Evolutionary conservation across 495 filamentous ascomycete species (phyloP).

Genomic region (Neurospora sp.): DNA sequence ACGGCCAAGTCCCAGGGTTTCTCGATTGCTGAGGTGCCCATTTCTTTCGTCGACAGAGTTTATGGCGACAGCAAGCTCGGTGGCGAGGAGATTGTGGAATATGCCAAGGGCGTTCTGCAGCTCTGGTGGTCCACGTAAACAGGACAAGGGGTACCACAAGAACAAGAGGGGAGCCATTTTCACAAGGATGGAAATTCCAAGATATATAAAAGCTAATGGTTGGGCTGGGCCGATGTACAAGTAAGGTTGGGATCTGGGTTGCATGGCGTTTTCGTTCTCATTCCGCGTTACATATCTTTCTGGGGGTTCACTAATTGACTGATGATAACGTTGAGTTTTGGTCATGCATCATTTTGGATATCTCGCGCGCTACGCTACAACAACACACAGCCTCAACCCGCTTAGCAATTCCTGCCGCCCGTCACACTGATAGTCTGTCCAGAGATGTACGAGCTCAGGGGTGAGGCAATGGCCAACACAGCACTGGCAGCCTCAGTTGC

Average conservation of each 20-base stretch:
- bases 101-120: conserved; percentile 82
- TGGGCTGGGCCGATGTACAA: conserved; percentile 5
- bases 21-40: conserved; percentile 86
- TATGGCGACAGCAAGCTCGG: conserved; percentile 95
- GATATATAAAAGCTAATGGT: not conserved
- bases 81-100: conserved; percentile 94
- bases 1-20: conserved; percentile 88
- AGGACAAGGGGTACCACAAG: not conserved
- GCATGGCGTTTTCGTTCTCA: conserved; percentile 12
- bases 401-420: conserved; percentile 71
- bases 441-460: conserved; percentile 69
- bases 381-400: not conserved
- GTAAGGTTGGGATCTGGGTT: not conserved
- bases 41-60: conserved; percentile 88
- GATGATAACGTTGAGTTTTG: not conserved
- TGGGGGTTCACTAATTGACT: not conserved
- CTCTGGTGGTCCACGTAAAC: conserved; percentile 61
- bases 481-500: conserved; percentile 69
- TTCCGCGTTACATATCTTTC: conserved; percentile 1
- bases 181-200: not conserved
- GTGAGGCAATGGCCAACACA: conserved; percentile 72
- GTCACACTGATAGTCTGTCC: conserved; percentile 81
- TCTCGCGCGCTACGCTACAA: not conserved
- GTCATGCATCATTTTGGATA: not conserved
- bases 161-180: not conserved